Base-by-base conservation (phyloP, 805 yeast genomes). In the Teunomyces pallodes region DNA sequence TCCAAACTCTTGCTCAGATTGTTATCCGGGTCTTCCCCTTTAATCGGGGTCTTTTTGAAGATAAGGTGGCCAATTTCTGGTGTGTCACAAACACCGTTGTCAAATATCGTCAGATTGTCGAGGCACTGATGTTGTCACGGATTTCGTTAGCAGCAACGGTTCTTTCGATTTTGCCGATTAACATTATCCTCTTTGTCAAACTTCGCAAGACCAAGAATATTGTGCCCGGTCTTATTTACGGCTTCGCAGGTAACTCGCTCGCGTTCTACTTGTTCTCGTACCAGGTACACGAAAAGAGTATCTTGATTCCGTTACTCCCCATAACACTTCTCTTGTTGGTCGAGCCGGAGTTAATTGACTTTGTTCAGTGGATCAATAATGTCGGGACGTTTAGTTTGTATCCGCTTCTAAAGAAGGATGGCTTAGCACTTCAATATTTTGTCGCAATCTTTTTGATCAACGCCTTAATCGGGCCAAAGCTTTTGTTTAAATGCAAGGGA, bases 41-140 rank as follows among this genome's bases (percentile, higher is more conserved):
- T 55, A 80, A 83, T 40, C 79, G 98, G 61, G 99, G 99, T 0
- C 76, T 94, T 6, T 94, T 95, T 76, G 99, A 94, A 65, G 98
- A 94, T 62, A 94, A 94, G 64, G 98, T 94, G 12, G 96, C 96
- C 35, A 94, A 91, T 62, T 86, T 94, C 59, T 94, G 99, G 99
- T 91, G 98, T 66, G 85, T 96, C n/a, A 73, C 90, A 1, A 94
- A 94, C 64, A 73, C 86, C 0, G 53, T 90, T 9, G 64, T 91
- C 61, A 92, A 92, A 63, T 85, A 89, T 60, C 82, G 80, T 54
- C 57, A 67, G 4, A 43, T 75, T 0, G 85, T 87, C 58, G 62
- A 81, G 2, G 73, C 75, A 13, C 67, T 72, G 10, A 80, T 86
- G 56, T 72, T 94, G 40, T 87, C 88, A 51, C 59, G 72, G 27